Conservation (phyloP, 345 rosid species). For the Melaleuca alternifolia region DNA sequence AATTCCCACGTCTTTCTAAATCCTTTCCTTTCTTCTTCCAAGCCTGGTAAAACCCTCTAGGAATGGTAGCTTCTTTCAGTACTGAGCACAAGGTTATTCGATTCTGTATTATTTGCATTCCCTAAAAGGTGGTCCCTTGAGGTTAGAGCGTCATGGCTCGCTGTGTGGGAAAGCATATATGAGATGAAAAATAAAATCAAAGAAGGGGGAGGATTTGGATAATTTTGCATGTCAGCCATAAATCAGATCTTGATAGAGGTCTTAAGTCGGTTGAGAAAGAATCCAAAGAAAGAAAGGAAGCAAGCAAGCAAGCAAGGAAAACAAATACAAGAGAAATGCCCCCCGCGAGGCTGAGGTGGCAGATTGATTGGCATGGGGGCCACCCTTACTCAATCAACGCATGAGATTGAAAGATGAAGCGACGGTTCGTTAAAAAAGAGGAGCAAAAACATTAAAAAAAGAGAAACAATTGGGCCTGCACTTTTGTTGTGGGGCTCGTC, state of each 20-base stretch:
- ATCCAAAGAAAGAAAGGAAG: not conserved
- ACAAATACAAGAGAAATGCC: not conserved
- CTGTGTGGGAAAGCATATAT: no score
- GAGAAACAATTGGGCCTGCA: not conserved
- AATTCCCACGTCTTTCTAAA: no score
- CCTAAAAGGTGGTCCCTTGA: no score
- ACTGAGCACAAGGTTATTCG: no score
- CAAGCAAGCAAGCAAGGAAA: no score
- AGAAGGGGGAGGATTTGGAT: not conserved
- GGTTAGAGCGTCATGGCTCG: no score
- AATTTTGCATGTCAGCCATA: not conserved
- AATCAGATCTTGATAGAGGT: not conserved
- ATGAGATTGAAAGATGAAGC: not conserved
- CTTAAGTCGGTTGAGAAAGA: not conserved
- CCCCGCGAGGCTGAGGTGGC: not conserved
- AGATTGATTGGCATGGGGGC: not conserved
- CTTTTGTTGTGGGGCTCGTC: not conserved
- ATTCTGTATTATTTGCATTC: no score
- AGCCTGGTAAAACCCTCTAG: no score
- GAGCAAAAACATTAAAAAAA: no score
- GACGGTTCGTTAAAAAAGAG: not conserved
- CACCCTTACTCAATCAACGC: not conserved
- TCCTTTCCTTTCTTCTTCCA: no score
- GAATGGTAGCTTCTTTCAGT: no score
- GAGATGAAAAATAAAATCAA: no score